Percentiles rank a stretch among this genome's conserved stretches.
phyloP scores from a whole-genome alignment of 805 yeast species.

The Metschnikowia reukaufii region DNA sequence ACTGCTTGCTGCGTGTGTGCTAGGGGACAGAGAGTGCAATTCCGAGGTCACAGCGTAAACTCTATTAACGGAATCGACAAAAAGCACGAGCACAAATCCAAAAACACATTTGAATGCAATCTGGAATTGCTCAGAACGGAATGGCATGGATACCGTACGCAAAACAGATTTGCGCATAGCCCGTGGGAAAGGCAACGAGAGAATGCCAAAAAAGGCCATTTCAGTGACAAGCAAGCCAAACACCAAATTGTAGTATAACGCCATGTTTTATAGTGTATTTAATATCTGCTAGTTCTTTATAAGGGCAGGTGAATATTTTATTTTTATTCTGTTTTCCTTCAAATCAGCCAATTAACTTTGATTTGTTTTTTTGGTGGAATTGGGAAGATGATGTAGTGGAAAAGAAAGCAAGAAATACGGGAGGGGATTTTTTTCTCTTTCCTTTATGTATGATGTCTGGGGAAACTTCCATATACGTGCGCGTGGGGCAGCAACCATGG shows the following conservation, averaged over 20 bases:
- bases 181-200: constrained; percentile 86
- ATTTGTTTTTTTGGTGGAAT: neutral
- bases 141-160: constrained; percentile 62
- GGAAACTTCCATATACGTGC: neutral
- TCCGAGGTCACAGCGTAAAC: constrained; percentile 70
- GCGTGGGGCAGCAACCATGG: neutral
- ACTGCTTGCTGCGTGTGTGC: constrained; percentile 16
- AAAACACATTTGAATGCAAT: constrained; percentile 78
- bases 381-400: too few species aligned
- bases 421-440: too few species aligned
- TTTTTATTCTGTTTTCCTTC: neutral
- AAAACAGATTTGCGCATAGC: constrained; percentile 67
- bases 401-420: too few species aligned
- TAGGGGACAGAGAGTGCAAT: constrained; percentile 38
- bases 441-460: neutral
- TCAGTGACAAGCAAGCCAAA: constrained; percentile 78
- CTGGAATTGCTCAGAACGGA: constrained; percentile 67
- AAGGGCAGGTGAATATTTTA: too few species aligned
- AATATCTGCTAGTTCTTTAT: too few species aligned
- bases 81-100: constrained; percentile 79
- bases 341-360: neutral
- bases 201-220: constrained; percentile 71
- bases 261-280: constrained; percentile 38
- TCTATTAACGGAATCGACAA: constrained; percentile 85
- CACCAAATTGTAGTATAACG: constrained; percentile 50